Evolutionary conservation across 495 filamentous ascomycete species (phyloP), one percentile per base, ranked within the genome.

Genomic region (Lophium mytilinum): DNA sequence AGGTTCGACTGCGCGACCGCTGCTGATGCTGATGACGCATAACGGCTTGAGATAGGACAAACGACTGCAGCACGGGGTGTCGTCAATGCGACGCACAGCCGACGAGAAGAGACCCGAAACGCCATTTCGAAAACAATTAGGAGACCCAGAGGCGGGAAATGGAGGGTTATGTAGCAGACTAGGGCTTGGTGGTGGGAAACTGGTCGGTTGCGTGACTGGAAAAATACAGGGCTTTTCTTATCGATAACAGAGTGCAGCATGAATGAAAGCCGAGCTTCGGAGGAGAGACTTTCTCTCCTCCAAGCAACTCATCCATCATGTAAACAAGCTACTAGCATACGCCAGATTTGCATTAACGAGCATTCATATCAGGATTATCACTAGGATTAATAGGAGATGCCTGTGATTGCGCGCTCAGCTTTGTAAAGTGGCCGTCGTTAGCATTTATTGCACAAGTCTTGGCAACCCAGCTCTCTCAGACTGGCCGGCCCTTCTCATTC

Each of bases 1-100:
- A 73, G 68, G 55, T 56, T 71, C n/a, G 69, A 71, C 8, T 42
- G 50, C 37, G 67, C 62, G 52, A 67, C 21, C n/a, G 67, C 60
- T 42, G 68, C 68, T 18, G 69, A 64, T 15, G 57, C 61, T 21
- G 68, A 58, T 30, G 66, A 68, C 9, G 68, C 68, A 61, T 66
- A 64, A 15, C 63, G 57, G 5, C 24, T 24, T 37, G 18, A 48
- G 11, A 19, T 8, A 21, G 45, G 49, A 43, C 46, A 51, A 43
- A 42, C 47, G 21, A 53, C 42, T 9, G 54, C 50, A 17, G 36
- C 37, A n/a, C 50, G 52, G 15, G 37, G 21, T 18, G 18, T 18
- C 15, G 24, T n/a, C 34, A 64, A 35, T 42, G 61, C 55, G 14
- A 21, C 34, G 36, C 17, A 43, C 41, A 64, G 34, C 12, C 57